Percentiles rank a stretch among this genome's conserved stretches.
Conservation (phyloP, 139 green algal species). For the Gonium pectorale region DNA sequence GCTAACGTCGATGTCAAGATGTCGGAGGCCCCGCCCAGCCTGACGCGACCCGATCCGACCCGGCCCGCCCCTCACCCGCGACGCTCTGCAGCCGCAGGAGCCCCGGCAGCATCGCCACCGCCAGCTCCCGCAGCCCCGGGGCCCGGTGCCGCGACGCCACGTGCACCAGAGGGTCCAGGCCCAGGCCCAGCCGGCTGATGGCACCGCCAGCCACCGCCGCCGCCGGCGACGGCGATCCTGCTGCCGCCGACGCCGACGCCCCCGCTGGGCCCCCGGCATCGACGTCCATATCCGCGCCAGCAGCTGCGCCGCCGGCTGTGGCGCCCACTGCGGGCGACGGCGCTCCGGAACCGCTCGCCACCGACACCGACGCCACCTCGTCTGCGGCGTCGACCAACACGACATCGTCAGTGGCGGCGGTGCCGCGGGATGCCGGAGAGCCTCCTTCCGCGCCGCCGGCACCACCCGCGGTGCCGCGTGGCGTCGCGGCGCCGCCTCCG, state of each 20-base stretch:
- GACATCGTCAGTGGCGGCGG: constrained; percentile 33
- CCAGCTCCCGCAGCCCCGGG: constrained; percentile 52
- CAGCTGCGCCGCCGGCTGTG: background rate
- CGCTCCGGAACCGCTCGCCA: background rate
- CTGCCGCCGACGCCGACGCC: background rate
- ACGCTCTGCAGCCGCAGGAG: constrained; percentile 82
- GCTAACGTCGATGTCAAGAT: too few species aligned
- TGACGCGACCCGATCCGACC: too few species aligned
- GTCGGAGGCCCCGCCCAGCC: too few species aligned
- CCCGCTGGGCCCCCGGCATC: background rate
- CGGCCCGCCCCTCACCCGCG: constrained; percentile 46
- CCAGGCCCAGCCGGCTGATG: constrained; percentile 54
- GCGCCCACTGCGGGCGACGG: background rate
- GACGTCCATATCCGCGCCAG: constrained; percentile 1
- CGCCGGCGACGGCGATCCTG: background rate
- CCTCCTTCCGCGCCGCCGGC: constrained; percentile 26
- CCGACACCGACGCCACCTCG: background rate
- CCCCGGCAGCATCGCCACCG: constrained; percentile 73
- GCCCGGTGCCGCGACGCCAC: constrained; percentile 55
- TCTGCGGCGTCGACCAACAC: constrained; percentile 51
- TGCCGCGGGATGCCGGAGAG: constrained; percentile 2
- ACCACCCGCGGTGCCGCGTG: too few species aligned
- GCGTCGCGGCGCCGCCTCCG: constrained; percentile 31
- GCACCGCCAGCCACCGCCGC: background rate
- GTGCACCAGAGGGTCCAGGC: constrained; percentile 59